A percentile compares a stretch with the other conserved stretches of the same genome.
Conservation (phyloP, 1,139 yeast genomes). For the Hansenula sp. region DNA sequence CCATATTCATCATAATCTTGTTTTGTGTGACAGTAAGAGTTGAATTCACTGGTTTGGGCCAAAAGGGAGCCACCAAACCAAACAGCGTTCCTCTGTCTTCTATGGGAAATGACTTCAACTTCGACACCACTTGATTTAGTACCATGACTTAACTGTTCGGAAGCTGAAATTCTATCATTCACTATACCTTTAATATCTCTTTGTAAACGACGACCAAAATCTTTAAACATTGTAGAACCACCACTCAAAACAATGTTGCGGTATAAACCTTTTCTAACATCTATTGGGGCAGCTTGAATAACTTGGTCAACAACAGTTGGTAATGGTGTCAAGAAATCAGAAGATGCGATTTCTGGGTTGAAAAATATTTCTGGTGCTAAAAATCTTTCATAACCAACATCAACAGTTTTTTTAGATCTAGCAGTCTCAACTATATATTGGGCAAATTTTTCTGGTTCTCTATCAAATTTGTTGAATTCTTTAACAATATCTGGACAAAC, state of each 20-base stretch:
- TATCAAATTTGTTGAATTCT: conserved; percentile 92
- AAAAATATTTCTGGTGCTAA: conserved; percentile 98
- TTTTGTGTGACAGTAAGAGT: conserved; percentile 94
- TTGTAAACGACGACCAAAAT: conserved; percentile 95
- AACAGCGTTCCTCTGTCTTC: conserved; percentile 96
- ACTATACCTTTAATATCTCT: conserved; percentile 88
- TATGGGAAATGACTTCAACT: conserved; percentile 95
- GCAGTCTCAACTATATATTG: conserved; percentile 85
- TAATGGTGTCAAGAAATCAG: conserved; percentile 92
- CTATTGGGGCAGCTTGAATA: conserved; percentile 93
- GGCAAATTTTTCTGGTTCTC: conserved; percentile 91
- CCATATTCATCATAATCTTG: conserved; percentile 97
- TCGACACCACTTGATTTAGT: conserved; percentile 93
- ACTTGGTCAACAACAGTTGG: conserved; percentile 95
- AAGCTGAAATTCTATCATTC: conserved; percentile 79
- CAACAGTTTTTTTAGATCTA: conserved; percentile 67
- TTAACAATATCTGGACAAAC: conserved; percentile 97
- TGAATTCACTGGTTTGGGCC: conserved; percentile 96
- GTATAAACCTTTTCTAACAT: conserved; percentile 94
- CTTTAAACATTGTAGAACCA: conserved; percentile 98
- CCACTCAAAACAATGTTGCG: conserved; percentile 93
- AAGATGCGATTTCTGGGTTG: conserved; percentile 94
- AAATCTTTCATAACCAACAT: conserved; percentile 95
- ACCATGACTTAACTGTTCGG: conserved; percentile 72
- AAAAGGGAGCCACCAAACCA: conserved; percentile 98